These are phyloP conservation scores for Fagopyrum homotropicum DNA, from an alignment of 148 eudicot species.

Conservation along the genomic window DNA sequence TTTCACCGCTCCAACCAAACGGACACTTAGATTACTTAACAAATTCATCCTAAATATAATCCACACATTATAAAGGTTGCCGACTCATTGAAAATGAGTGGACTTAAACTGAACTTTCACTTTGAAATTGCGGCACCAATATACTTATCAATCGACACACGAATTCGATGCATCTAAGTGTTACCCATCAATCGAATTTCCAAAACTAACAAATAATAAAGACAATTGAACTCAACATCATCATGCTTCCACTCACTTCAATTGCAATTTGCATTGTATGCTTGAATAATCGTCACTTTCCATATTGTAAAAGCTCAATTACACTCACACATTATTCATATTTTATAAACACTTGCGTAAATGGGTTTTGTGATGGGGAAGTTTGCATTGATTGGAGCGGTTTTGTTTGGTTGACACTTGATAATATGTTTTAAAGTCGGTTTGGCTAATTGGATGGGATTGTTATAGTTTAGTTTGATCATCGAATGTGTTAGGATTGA, in stretches of 20 bases:
- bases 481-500: no score
- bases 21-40: no score
- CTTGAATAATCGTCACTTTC: background rate
- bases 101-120: background rate
- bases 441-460: no score
- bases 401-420: no score
- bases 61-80: no score
- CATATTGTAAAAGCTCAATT: background rate
- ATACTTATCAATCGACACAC: background rate
- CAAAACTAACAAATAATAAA: background rate
- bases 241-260: background rate
- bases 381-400: no score
- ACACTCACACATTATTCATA: background rate
- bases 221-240: background rate
- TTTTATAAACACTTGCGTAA: no score
- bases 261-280: background rate
- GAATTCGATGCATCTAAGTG: slow-evolving; percentile 1
- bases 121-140: background rate
- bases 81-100: background rate
- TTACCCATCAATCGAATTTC: background rate
- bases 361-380: no score
- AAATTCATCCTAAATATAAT: no score
- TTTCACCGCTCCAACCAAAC: no score
- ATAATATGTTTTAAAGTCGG: no score
- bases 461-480: no score